Evolutionary conservation across 306 rosid species (phyloP), one percentile per base, ranked within the genome.

Genomic region (Gastrolobium bilobum): DNA sequence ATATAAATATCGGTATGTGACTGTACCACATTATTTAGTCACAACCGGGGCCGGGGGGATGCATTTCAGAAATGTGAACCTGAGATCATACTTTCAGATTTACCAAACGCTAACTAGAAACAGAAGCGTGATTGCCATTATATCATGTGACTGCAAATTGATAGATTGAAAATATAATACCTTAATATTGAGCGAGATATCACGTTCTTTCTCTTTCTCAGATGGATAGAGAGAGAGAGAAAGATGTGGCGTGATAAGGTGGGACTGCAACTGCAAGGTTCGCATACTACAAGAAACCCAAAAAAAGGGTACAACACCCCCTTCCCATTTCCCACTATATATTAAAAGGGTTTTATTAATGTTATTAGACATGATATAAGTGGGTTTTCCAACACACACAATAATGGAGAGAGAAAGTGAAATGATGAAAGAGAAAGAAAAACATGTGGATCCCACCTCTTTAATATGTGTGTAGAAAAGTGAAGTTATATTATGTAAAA

Each of bases 241-340:
- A 53, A 44, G 81, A 84, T 77, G 80, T 90, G 88, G 82, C 91
- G 91, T 93, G 91, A 80, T 71, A 61, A 73, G 54, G 82, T 85
- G 84, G 91, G 64, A 60, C 83, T 82, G 87, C 84, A 83, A 60
- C 83, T 82, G 87, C 84, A 83, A 81, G 64, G 73, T 34, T 67
- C 87, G 52, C 81, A 57, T 47, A 37, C 78, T 66, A 77, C 91
- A 88, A 87, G 88, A 87, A 86, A 78, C 86, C 71, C 88, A 63
- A 57, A 20, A 13, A 44, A 6, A 15, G 48, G 48, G 62, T 74
- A 73, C 54, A 58, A 57, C 61, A 79, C 43, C 50, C 66, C 65
- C 47, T 64, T 71, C 54, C 71, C 58, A 52, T 47, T 64, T 71
- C 54, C 71, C 58, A 52, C 61, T 42, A 68, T 42, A 53, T 51